Evolutionary conservation across 352 stramenopile genomes (phyloP).

Genomic region (Pythium brachiatum): DNA sequence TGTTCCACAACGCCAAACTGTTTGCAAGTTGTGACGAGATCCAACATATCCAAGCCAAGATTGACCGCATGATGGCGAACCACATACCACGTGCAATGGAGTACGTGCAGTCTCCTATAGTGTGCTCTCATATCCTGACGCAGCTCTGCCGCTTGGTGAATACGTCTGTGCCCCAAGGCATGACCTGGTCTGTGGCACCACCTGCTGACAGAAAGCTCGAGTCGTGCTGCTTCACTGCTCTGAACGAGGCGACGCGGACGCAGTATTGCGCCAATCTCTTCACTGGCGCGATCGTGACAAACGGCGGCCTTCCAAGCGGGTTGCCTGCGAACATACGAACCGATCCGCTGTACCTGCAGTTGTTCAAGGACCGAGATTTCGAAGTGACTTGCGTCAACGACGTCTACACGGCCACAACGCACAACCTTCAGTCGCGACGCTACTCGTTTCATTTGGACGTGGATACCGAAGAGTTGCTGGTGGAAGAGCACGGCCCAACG

Average conservation of each 20-base stretch:
- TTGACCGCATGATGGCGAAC: slow-evolving; percentile 40
- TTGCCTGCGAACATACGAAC: slow-evolving; percentile 37
- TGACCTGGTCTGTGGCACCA: slow-evolving; percentile 27
- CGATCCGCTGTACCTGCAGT: slow-evolving; percentile 27
- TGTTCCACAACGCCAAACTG: slow-evolving; percentile 36
- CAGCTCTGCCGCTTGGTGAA: not conserved
- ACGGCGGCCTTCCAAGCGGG: slow-evolving; percentile 37
- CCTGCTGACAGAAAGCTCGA: not conserved
- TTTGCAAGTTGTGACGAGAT: slow-evolving; percentile 21
- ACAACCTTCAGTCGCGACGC: slow-evolving; percentile 24
- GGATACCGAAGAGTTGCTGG: slow-evolving; percentile 21
- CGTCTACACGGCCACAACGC: slow-evolving; percentile 31
- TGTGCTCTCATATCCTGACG: not conserved
- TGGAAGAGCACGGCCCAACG: slow-evolving; percentile 31
- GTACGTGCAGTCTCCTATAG: not conserved
- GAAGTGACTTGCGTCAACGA: slow-evolving; percentile 36
- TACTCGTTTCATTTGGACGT: slow-evolving; percentile 38
- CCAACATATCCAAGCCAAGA: not conserved
- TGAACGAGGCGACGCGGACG: slow-evolving; percentile 13
- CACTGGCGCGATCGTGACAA: slow-evolving; percentile 35
- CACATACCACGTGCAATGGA: slow-evolving; percentile 17
- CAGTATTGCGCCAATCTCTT: slow-evolving; percentile 57
- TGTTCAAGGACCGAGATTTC: slow-evolving; percentile 54
- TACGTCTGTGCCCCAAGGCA: slow-evolving; percentile 1
- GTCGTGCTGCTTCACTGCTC: slow-evolving; percentile 33